A percentile compares a stretch with the other conserved stretches of the same genome.
Conservation (phyloP, 768 basidiomycete species). For the Termitomyces sp. region DNA sequence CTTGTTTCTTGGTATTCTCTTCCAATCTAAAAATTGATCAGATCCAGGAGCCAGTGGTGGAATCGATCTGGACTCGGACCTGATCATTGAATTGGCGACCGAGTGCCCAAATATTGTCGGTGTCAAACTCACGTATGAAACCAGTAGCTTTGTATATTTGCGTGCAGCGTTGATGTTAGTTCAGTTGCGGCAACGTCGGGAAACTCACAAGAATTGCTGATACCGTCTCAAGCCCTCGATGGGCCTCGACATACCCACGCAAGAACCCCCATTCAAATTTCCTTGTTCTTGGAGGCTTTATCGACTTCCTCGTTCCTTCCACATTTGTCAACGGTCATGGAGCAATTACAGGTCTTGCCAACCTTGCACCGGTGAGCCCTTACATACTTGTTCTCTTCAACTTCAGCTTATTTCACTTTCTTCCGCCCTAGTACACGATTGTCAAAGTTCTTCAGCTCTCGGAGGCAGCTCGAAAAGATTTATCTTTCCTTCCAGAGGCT, state of each 20-base stretch:
- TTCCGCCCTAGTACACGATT: conserved; percentile 46
- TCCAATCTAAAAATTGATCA: conserved; percentile 22
- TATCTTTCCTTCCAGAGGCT: conserved; percentile 60
- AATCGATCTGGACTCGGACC: conserved; percentile 87
- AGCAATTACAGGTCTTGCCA: conserved; percentile 87
- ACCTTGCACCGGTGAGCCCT: conserved; percentile 66
- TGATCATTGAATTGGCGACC: conserved; percentile 75
- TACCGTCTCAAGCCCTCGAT: conserved; percentile 53
- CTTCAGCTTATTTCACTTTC: background rate
- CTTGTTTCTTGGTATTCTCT: conserved; percentile 5
- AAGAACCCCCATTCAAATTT: conserved; percentile 67
- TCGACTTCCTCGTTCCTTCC: conserved; percentile 79
- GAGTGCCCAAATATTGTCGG: conserved; percentile 79
- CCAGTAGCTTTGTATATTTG: background rate
- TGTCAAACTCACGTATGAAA: conserved; percentile 82
- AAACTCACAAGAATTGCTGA: conserved; percentile 85
- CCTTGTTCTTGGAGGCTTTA: conserved; percentile 82
- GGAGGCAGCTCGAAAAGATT: conserved; percentile 50
- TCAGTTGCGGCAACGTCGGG: conserved; percentile 86
- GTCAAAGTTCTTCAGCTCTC: conserved; percentile 61
- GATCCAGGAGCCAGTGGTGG: conserved; percentile 87
- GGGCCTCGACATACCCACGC: conserved; percentile 60
- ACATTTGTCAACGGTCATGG: conserved; percentile 75
- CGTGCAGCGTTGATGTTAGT: background rate
- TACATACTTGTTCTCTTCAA: conserved; percentile 3